These are phyloP conservation scores for Rhodotorula sp. DNA, from an alignment of 1,284 basidiomycete species.

Conservation along the genomic window DNA sequence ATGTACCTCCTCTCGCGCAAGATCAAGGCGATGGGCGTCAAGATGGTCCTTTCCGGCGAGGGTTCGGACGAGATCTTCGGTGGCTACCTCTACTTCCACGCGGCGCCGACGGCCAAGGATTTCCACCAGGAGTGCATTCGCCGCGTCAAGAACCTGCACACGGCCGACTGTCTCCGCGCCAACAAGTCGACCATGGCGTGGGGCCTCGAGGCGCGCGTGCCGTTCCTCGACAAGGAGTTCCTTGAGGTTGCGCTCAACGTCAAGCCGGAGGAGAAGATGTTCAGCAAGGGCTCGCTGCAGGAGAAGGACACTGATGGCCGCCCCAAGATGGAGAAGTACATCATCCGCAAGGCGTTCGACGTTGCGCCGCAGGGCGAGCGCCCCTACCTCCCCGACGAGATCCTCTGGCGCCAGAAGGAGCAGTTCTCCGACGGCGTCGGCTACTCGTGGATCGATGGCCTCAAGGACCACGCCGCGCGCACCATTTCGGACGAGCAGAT, in stretches of 20 bases:
- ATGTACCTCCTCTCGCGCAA: slow-evolving; percentile 97
- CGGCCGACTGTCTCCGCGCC: slow-evolving; percentile 93
- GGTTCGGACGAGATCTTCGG: slow-evolving; percentile 98
- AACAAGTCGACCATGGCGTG: slow-evolving; percentile 99
- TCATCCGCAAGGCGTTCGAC: slow-evolving; percentile 96
- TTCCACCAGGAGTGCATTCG: slow-evolving; percentile 97
- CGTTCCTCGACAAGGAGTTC: slow-evolving; percentile 97
- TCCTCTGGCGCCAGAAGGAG: slow-evolving; percentile 99
- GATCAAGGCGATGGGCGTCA: slow-evolving; percentile 99
- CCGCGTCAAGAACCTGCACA: slow-evolving; percentile 97
- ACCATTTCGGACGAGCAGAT: slow-evolving; percentile 81
- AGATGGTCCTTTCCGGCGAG: slow-evolving; percentile 99
- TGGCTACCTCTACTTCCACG: slow-evolving; percentile 99
- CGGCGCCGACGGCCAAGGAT: slow-evolving; percentile 81
- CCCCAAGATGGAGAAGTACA: slow-evolving; percentile 97
- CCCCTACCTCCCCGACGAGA: slow-evolving; percentile 89
- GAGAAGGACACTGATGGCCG: slow-evolving; percentile 77
- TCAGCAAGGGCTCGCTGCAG: slow-evolving; percentile 77
- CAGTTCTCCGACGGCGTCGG: slow-evolving; percentile 99
- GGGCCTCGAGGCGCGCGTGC: slow-evolving; percentile 98
- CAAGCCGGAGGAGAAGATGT: slow-evolving; percentile 86
- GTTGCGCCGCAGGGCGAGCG: slow-evolving; percentile 77
- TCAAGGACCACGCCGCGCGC: slow-evolving; percentile 82
- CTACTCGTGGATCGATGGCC: slow-evolving; percentile 99
- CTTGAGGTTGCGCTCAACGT: slow-evolving; percentile 91